Evolutionary conservation across 208 protist species (phyloP).

Genomic region (Porcisia deanei): DNA sequence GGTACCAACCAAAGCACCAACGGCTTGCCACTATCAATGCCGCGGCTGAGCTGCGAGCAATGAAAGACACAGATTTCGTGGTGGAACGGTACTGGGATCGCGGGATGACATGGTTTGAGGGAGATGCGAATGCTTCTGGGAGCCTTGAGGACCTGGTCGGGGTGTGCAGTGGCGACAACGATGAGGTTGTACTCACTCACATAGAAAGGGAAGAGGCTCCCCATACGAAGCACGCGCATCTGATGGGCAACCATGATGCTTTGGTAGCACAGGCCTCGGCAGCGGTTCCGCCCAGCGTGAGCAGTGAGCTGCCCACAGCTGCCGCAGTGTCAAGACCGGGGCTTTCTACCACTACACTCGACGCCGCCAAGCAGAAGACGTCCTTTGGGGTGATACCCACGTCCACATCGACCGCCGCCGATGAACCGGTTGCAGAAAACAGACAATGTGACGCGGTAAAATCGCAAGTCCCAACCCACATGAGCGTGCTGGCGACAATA

Average conservation of each 20-base stretch:
- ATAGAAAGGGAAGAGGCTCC: neutral
- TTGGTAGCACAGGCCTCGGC: neutral
- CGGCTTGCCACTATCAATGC: conserved; percentile 58
- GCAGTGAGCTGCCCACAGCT: neutral
- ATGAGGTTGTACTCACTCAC: neutral
- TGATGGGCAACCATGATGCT: neutral
- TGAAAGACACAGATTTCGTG: conserved; percentile 55
- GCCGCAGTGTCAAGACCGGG: neutral
- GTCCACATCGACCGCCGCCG: neutral
- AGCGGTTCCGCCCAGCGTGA: neutral
- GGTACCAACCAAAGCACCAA: conserved; percentile 81
- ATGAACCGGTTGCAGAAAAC: neutral
- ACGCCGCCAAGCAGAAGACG: neutral
- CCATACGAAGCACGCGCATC: neutral
- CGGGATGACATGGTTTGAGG: conserved; percentile 60
- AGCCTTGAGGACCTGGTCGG: conserved; percentile 6
- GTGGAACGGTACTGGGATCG: conserved; percentile 83
- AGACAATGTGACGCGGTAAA: neutral
- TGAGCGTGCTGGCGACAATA: too few relatives aligned
- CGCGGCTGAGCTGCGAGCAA: conserved; percentile 45
- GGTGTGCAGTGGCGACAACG: conserved; percentile 4
- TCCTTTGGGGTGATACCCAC: neutral
- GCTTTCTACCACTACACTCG: neutral
- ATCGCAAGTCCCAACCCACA: neutral
- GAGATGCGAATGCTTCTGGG: conserved; percentile 24